Evolutionary conservation across 352 stramenopile genomes (phyloP), one percentile per base, ranked within the genome.

Genomic region (Phytophthora gonapodyides): DNA sequence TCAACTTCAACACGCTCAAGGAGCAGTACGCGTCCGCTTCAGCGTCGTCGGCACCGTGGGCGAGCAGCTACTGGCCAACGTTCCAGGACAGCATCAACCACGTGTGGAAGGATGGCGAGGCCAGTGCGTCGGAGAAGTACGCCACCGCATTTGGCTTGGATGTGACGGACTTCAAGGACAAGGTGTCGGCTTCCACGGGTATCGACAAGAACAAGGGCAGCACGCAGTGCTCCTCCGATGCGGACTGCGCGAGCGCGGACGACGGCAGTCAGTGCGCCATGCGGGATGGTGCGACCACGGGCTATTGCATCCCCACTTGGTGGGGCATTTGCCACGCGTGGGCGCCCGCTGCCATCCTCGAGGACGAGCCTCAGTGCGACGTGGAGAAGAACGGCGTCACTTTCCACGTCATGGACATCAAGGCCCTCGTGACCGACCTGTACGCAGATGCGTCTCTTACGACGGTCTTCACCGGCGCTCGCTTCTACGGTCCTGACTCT

Each of bases 71-170:
- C 69, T 88, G 76, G 74, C 72, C 76, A 5, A 67, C 59, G 33
- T 86, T 70, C 65, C 59, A 73, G 38, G 78, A 88, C 49, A 67
- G 78, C 35, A 88, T 88, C 64, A 88, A 88, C 72, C 45, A 61
- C 55, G 54, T 43, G 1, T 80, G 75, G 76, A 53, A 52, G 33
- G 61, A 10, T 11, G 45, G 48, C n/a, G 64, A 65, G 43, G 17
- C 49, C 3, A 69, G 72, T n/a, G 46, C 75, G 0, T 61, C 69
- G 1, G 60, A 67, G 49, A 84, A 81, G 53, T 84, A 84, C 43
- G 75, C 75, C 12, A 59, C 41, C 5, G 75, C 69, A 0, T 81
- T 68, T 40, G 66, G 56, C 2, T 38, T 79, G 16, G 44, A 84
- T 36, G 57, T 61, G 17, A 61, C 51, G 3, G 55, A 56, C 5